Percentiles rank a stretch among this genome's conserved stretches.
Conservation (phyloP, 208 protist genomes). For the Blechomonas ayalai region DNA sequence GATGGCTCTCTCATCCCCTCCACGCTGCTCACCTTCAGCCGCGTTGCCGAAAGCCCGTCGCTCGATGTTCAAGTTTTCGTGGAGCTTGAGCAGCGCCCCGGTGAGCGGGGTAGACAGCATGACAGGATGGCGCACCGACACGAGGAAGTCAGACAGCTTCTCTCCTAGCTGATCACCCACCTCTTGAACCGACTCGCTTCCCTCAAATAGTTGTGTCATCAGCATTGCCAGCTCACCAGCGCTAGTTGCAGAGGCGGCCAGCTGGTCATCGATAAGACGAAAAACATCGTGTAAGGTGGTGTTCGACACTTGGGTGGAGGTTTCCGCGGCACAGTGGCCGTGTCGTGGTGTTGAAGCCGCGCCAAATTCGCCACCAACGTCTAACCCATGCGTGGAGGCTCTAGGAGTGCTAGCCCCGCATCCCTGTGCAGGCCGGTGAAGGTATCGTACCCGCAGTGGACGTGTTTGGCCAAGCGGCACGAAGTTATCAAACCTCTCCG, state of each 20-base stretch:
- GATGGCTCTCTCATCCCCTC: neutral
- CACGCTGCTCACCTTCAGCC: neutral
- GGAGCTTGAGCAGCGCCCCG: conserved; percentile 38
- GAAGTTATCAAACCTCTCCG: conserved; percentile 56
- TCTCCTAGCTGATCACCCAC: conserved; percentile 27
- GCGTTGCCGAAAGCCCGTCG: too few relatives aligned
- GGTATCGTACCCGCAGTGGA: conserved; percentile 43
- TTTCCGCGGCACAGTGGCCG: neutral
- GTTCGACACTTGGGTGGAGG: conserved; percentile 8
- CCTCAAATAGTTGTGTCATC: conserved; percentile 31
- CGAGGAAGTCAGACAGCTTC: conserved; percentile 20
- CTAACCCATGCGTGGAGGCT: neutral
- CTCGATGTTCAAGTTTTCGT: conserved; percentile 45
- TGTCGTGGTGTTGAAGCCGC: neutral
- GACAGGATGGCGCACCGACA: conserved; percentile 29
- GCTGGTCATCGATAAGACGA: conserved; percentile 11
- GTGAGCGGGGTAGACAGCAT: conserved; percentile 47
- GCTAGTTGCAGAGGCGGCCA: conserved; percentile 11
- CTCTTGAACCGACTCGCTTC: conserved; percentile 23
- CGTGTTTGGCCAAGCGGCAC: conserved; percentile 40
- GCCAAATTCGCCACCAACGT: neutral
- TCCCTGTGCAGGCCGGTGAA: conserved; percentile 2
- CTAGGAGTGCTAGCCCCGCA: too few relatives aligned
- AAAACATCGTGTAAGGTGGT: conserved; percentile 15
- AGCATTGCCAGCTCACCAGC: conserved; percentile 19